These are phyloP conservation scores for Trypanosoma caninum DNA, from an alignment of 208 protist species.

Conservation along the genomic window DNA sequence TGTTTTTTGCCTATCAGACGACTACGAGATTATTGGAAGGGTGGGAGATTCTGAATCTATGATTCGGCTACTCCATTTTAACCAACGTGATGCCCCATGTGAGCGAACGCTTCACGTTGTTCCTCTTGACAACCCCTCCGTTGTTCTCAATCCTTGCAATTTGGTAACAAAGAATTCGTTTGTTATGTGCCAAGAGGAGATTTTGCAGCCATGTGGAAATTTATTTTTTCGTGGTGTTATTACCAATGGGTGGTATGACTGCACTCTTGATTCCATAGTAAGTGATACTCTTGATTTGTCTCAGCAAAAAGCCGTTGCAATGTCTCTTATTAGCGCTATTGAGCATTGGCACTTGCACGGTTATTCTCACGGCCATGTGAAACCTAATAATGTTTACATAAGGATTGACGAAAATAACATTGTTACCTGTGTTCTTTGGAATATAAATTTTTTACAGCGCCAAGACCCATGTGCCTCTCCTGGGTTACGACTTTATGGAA, in stretches of 20 bases:
- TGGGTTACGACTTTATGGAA: conserved; percentile 33
- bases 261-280: conserved; percentile 34
- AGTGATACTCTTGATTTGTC: conserved; percentile 11
- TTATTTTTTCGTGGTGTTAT: conserved; percentile 43
- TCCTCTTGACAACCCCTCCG: conserved; percentile 27
- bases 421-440: conserved; percentile 60
- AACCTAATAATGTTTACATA: conserved; percentile 72
- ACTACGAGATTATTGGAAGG: conserved; percentile 66
- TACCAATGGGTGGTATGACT: conserved; percentile 77
- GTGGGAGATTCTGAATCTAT: conserved; percentile 42
- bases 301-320: conserved; percentile 36
- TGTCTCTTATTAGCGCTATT: conserved; percentile 60
- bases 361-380: conserved; percentile 62
- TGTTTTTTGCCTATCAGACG: conserved; percentile 39
- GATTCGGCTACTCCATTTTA: conserved; percentile 56
- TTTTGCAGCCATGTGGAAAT: conserved; percentile 39
- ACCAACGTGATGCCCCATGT: conserved; percentile 36
- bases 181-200: conserved; percentile 55
- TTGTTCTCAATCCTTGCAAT: conserved; percentile 31
- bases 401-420: conserved; percentile 37
- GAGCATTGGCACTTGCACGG: conserved; percentile 88
- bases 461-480: conserved; percentile 42
- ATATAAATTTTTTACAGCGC: conserved; percentile 38
- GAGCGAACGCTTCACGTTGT: conserved; percentile 73
- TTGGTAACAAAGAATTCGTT: conserved; percentile 52